Evolutionary conservation across 148 eudicot genomes (phyloP).

Genomic region (Agrostemma githago): DNA sequence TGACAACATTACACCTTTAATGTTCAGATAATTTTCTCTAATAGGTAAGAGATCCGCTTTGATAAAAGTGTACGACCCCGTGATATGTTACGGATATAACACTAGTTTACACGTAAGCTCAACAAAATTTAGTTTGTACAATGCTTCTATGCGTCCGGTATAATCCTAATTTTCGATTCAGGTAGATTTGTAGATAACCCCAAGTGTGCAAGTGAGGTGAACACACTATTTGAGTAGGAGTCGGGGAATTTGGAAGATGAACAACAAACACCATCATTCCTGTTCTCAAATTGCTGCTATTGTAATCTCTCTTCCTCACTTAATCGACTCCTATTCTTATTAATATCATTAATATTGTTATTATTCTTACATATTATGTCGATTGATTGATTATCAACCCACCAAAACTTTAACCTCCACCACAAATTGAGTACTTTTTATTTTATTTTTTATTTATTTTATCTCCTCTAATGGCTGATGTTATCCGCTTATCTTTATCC

Average conservation of each 20-base stretch:
- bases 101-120: too few species aligned
- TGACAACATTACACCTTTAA: too few species aligned
- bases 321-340: background rate
- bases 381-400: background rate
- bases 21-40: too few species aligned
- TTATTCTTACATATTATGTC: background rate
- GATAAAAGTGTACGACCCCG: too few species aligned
- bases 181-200: too few species aligned
- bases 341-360: background rate
- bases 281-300: background rate
- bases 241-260: background rate
- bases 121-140: too few species aligned
- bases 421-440: background rate
- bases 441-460: constrained; percentile 5
- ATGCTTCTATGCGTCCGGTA: too few species aligned
- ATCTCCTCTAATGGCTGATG: constrained; percentile 47
- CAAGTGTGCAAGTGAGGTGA: background rate
- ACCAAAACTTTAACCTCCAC: background rate
- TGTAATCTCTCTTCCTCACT: background rate
- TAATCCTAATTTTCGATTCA: too few species aligned
- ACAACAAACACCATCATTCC: background rate
- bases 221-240: background rate
- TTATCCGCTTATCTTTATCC: constrained; percentile 33
- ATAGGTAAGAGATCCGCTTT: too few species aligned
- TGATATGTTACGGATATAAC: too few species aligned